Evolutionary conservation across 106 monocot species (phyloP).

Genomic region (Acorus calamus): DNA sequence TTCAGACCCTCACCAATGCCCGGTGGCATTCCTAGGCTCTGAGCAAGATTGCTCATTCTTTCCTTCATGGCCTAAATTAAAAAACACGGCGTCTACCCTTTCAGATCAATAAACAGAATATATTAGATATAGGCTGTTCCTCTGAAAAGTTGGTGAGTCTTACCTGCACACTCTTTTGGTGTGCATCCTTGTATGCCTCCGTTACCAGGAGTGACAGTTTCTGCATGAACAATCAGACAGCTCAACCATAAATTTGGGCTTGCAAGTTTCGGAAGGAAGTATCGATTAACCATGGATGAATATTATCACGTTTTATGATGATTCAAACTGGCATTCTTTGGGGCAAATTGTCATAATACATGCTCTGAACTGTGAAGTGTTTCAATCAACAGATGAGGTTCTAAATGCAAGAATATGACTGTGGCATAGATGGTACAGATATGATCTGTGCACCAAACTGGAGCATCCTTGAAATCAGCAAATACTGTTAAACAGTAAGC

Average conservation of each 20-base stretch:
- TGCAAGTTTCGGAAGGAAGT: too few species aligned
- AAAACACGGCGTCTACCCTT: neutral
- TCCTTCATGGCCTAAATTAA: conserved; percentile 87
- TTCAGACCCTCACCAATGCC: conserved; percentile 45
- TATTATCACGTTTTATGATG: too few species aligned
- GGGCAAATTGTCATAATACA: too few species aligned
- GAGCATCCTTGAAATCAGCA: too few species aligned
- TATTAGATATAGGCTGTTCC: neutral
- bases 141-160: neutral
- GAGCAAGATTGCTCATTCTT: conserved; percentile 95
- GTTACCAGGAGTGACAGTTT: conserved; percentile 85
- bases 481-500: too few species aligned
- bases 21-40: conserved; percentile 93
- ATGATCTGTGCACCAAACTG: too few species aligned
- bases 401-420: too few species aligned
- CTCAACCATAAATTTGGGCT: neutral
- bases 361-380: too few species aligned
- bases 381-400: too few species aligned
- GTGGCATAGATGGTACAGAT: too few species aligned
- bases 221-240: conserved; percentile 24
- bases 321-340: too few species aligned
- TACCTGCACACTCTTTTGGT: conserved; percentile 85
- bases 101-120: neutral
- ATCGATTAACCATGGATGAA: too few species aligned
- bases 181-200: conserved; percentile 94